These are phyloP conservation scores for Carallia brachiata DNA, from an alignment of 345 rosid species.

Conservation along the genomic window DNA sequence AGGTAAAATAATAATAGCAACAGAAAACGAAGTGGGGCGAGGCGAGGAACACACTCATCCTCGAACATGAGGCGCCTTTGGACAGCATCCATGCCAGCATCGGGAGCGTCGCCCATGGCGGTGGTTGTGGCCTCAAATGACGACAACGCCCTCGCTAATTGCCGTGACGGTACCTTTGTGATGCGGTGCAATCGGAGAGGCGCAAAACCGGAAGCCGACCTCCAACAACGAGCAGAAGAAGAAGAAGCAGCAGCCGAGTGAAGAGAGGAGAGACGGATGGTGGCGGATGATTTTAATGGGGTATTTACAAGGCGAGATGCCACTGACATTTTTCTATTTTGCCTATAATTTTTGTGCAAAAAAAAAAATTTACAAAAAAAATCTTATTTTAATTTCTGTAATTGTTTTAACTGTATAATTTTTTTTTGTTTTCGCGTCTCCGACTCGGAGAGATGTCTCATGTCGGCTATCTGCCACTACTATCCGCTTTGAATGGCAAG, in stretches of 20 bases:
- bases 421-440: no score
- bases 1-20: not conserved
- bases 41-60: constrained; percentile 56
- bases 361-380: no score
- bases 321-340: constrained; percentile 15
- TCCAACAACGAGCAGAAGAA: not conserved
- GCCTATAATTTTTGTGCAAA: no score
- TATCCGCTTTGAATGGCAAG: no score
- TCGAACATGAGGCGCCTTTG: constrained; percentile 98
- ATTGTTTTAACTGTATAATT: no score
- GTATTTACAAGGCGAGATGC: constrained; percentile 11
- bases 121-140: constrained; percentile 13
- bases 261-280: constrained; percentile 17
- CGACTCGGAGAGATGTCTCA: no score
- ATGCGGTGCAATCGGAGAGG: not conserved
- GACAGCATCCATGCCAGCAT: constrained; percentile 91
- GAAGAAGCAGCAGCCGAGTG: constrained; percentile 11
- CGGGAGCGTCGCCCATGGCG: constrained; percentile 55
- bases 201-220: constrained; percentile 6
- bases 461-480: no score
- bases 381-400: no score
- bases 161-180: not conserved
- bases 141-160: constrained; percentile 24
- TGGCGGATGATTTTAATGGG: not conserved
- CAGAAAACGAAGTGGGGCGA: not conserved